These are phyloP conservation scores for Yarrowia yakushimensis DNA, from an alignment of 805 yeast species.

Conservation along the genomic window DNA sequence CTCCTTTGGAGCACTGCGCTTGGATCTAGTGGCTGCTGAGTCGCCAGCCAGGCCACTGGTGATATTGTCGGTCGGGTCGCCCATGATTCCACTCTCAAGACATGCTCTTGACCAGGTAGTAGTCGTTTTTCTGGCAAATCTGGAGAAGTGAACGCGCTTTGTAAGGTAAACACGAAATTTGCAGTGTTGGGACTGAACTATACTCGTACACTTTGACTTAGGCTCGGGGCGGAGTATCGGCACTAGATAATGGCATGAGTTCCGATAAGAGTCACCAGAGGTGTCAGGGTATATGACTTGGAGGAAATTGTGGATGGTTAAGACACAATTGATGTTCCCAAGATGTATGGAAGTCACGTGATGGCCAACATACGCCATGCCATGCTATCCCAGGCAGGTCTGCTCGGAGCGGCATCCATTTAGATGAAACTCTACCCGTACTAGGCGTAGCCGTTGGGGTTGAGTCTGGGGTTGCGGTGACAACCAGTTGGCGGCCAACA, in stretches of 20 bases:
- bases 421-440: constrained; percentile 12
- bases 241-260: background rate
- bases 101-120: background rate
- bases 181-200: constrained; percentile 19
- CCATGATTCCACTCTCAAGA: background rate
- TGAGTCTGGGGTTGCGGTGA: constrained; percentile 12
- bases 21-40: background rate
- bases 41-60: background rate
- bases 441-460: constrained; percentile 16
- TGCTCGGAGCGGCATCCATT: background rate
- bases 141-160: background rate
- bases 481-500: background rate
- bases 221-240: constrained; percentile 24
- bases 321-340: background rate
- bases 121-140: background rate
- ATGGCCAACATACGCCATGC: background rate
- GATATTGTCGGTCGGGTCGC: background rate
- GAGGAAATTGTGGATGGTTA: background rate
- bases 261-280: background rate
- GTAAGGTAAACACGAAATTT: constrained; percentile 20
- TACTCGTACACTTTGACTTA: background rate
- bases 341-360: background rate
- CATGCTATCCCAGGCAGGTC: background rate
- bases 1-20: background rate
- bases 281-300: background rate